Percentiles rank a stretch among this genome's conserved stretches.
These are phyloP conservation scores for Ailanthus altissimus DNA, from an alignment of 345 rosid genomes.

Conservation along the genomic window DNA sequence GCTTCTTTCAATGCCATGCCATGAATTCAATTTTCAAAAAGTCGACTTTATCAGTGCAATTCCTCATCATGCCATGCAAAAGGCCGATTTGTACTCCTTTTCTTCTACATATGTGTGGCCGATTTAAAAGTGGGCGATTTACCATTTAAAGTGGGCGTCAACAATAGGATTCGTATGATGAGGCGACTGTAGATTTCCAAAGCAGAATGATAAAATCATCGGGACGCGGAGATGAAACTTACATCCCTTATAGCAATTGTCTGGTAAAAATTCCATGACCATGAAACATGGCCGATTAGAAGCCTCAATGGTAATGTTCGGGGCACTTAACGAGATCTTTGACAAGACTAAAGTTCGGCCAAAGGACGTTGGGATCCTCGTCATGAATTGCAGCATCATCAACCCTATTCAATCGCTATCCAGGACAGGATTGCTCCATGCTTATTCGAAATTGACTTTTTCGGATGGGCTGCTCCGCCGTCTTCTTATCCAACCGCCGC, in stretches of 20 bases:
- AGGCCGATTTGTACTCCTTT: too few species aligned
- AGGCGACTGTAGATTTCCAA: constrained; percentile 60
- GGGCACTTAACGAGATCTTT: constrained; percentile 85
- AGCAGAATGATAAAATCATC: constrained; percentile 67
- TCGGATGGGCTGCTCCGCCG: constrained; percentile 89
- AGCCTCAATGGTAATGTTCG: constrained; percentile 79
- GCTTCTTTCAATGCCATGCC: too few species aligned
- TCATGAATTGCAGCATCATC: constrained; percentile 91
- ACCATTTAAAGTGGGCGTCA: too few species aligned
- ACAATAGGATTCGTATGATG: too few species aligned
- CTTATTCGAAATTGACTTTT: constrained; percentile 84
- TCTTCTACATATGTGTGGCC: too few species aligned
- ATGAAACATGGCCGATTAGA: constrained; percentile 89
- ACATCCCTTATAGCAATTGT: constrained; percentile 64
- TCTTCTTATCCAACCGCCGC: constrained; percentile 77
- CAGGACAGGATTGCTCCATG: constrained; percentile 75
- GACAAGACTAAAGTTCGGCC: constrained; percentile 77
- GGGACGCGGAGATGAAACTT: constrained; percentile 86
- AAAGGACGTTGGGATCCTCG: constrained; percentile 84
- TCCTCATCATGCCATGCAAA: too few species aligned
- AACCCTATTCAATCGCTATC: constrained; percentile 91
- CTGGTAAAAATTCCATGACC: constrained; percentile 56
- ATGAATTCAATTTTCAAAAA: too few species aligned
- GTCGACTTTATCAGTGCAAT: too few species aligned
- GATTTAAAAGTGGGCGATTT: too few species aligned